Conservation (phyloP, 768 basidiomycete genomes). For the Sporobolomyces phaffii region DNA sequence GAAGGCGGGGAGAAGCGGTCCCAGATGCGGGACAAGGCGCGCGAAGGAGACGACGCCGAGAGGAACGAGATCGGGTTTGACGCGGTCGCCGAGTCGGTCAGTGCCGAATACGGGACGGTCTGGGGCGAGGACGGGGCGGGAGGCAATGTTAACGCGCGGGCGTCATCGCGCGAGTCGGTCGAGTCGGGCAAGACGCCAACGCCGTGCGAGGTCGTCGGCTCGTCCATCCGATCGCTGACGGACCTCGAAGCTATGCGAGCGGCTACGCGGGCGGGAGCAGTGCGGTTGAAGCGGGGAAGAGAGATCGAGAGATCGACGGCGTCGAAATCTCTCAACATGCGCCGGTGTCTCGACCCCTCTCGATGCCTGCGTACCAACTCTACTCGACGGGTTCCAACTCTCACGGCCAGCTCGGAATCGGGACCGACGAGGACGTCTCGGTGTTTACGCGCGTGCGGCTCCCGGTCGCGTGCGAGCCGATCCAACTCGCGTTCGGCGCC, state of each 20-base stretch:
- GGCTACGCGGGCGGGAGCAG: background rate
- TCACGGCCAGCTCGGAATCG: slow-evolving; percentile 35
- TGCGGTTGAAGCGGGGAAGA: too few relatives aligned
- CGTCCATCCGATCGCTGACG: too few relatives aligned
- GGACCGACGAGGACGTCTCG: slow-evolving; percentile 18
- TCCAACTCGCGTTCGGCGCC: slow-evolving; percentile 62
- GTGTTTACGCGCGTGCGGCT: slow-evolving; percentile 3
- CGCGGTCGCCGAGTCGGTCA: too few relatives aligned
- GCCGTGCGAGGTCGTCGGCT: background rate
- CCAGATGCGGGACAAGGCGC: slow-evolving; percentile 25
- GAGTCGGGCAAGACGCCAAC: too few relatives aligned
- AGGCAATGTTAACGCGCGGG: too few relatives aligned
- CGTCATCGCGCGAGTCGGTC: too few relatives aligned
- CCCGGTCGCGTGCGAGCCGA: slow-evolving; percentile 42
- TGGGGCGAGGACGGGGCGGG: too few relatives aligned
- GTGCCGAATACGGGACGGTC: too few relatives aligned
- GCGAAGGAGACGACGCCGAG: slow-evolving; percentile 17
- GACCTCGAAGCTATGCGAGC: background rate
- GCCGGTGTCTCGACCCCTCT: background rate
- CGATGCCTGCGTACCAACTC: background rate
- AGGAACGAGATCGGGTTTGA: background rate
- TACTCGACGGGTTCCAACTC: slow-evolving; percentile 39
- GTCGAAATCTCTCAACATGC: background rate
- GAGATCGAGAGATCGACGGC: background rate
- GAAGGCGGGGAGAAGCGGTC: slow-evolving; percentile 29